phyloP scores from a whole-genome alignment of 2,329 filamentous ascomycete genomes.

The Ceratocystis huliohia region DNA sequence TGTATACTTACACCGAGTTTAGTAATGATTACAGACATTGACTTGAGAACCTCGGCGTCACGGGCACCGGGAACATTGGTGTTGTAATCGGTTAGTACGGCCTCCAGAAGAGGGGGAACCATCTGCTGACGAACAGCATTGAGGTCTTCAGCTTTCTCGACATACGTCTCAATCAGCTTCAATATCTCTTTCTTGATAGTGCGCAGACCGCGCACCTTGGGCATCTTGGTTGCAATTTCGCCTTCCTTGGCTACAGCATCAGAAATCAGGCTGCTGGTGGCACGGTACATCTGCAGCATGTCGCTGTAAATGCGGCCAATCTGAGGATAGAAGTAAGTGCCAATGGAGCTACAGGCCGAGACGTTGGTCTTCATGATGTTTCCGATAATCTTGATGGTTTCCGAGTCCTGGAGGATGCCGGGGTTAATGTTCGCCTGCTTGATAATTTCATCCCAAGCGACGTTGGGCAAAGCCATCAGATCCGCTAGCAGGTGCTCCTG shows the following conservation, averaged over 20 bases:
- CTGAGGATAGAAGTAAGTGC: constrained; percentile 94
- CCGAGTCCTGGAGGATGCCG: constrained; percentile 72
- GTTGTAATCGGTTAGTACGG: constrained; percentile 90
- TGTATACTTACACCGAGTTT: constrained; percentile 72
- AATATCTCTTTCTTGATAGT: constrained; percentile 99
- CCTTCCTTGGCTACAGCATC: constrained; percentile 56
- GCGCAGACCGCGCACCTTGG: constrained; percentile 82
- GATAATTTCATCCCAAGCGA: constrained; percentile 93
- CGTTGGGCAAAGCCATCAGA: constrained; percentile 85
- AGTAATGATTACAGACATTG: constrained; percentile 94
- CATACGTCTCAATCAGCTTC: constrained; percentile 95
- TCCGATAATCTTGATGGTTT: constrained; percentile 96
- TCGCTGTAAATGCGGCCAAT: constrained; percentile 96
- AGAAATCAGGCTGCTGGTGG: constrained; percentile 91
- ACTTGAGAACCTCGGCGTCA: constrained; percentile 90
- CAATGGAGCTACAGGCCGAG: constrained; percentile 92
- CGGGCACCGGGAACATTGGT: constrained; percentile 90
- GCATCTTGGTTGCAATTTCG: constrained; percentile 91
- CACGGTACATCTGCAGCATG: constrained; percentile 98
- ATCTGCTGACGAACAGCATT: constrained; percentile 88
- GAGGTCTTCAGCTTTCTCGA: constrained; percentile 93
- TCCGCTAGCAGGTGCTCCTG: constrained; percentile 87
- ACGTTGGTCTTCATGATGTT: constrained; percentile 99
- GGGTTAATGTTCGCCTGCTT: constrained; percentile 74
- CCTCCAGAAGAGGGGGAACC: constrained; percentile 89